phyloP scores from a whole-genome alignment of 768 basidiomycete species.

The Rhodotorula taiwanensis region DNA sequence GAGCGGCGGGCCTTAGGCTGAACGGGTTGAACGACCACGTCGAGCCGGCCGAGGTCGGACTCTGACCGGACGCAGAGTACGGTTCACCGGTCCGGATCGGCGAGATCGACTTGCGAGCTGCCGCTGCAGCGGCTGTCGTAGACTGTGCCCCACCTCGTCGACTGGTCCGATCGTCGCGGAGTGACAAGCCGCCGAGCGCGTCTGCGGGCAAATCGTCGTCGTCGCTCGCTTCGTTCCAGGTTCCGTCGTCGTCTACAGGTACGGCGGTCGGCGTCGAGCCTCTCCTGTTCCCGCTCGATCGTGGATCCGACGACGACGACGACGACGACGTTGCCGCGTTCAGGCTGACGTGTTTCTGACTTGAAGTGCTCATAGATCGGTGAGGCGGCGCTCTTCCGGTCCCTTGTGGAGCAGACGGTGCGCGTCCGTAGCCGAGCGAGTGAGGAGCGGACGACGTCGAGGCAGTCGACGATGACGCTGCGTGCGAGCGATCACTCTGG shows the following conservation, averaged over 20 bases:
- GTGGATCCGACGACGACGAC: no score
- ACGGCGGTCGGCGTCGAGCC: not conserved
- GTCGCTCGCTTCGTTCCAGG: constrained; percentile 24
- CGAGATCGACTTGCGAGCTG: not conserved
- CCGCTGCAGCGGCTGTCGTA: not conserved
- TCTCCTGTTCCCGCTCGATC: not conserved
- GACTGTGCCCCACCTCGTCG: not conserved
- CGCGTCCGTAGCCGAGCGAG: not conserved
- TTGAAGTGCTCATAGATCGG: not conserved
- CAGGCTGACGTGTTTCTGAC: no score
- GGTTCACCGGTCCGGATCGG: not conserved
- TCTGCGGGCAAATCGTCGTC: constrained; percentile 22
- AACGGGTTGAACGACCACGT: constrained; percentile 17
- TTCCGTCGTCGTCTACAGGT: constrained; percentile 19
- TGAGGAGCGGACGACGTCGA: not conserved
- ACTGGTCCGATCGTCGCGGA: no score
- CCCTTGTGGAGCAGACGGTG: not conserved
- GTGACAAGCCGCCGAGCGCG: not conserved
- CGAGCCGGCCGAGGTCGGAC: no score
- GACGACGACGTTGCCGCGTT: no score
- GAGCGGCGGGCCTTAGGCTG: not conserved
- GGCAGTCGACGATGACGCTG: not conserved
- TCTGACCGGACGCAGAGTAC: no score
- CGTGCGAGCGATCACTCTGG: no score
- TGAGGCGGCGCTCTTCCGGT: not conserved